Evolutionary conservation across 2,329 filamentous ascomycete species (phyloP), one percentile per base, ranked within the genome.

Genomic region (Emmonsiellopsis sp.): DNA sequence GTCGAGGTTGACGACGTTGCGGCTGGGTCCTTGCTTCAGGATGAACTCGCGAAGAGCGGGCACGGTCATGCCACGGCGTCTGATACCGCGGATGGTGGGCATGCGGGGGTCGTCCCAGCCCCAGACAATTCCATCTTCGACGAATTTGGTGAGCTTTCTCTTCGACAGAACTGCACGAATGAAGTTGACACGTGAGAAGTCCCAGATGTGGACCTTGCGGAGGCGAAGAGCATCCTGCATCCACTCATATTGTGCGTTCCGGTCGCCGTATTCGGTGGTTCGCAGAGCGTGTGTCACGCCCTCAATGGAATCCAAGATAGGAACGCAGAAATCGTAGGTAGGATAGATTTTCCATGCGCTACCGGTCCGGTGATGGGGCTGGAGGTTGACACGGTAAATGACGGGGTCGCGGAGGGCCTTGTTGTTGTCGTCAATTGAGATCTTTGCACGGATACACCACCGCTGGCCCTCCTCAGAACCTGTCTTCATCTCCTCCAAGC

Each of bases 371-470:
- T 83, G 82, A 63, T 85, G 82, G 9, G 75, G 69, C 48, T 78
- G 67, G 5, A 81, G 77, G 65, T 95, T 95, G 81, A 90, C 96
- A 60, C 93, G 85, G 78, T 96, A 97, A 70, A 98, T 94, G 71
- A 97, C 91, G 10, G 93, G 93, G 70, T 98, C 93, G 60, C 93
- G 82, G 81, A 97, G 85, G 51, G 93, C 89, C 73, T 95, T 95
- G 77, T 98, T 97, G 59, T 87, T 87, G 73, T 93, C 87, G 70
- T 95, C 88, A 61, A 87, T 82, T 1, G 88, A 92, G 62, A 97
- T 88, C 78, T 94, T 96, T 55, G 93, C 93, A 56, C 93, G 87
- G 60, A 98, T 94, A 73, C 89, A 96, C 83, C 92, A 91, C 65
- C 80, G 83, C 48, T 83, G 73, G 55, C 93, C 93, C 69, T 91